These are phyloP conservation scores for Raphanus raphanistrum DNA, from an alignment of 345 rosid species.

Conservation along the genomic window DNA sequence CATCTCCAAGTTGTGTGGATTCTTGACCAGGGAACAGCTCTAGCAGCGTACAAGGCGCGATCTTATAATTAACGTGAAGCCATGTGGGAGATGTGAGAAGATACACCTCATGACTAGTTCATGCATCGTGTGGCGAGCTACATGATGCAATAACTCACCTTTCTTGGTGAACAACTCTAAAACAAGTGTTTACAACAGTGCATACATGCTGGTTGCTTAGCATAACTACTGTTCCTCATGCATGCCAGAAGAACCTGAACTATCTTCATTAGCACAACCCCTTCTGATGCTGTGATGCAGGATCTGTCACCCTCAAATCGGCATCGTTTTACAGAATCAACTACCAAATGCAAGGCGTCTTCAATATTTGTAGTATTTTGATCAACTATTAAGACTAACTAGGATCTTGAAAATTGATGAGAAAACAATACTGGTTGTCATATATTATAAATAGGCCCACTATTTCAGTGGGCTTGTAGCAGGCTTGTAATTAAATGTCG, in stretches of 20 bases:
- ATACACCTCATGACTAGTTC: constrained; percentile 51
- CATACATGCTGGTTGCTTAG: constrained; percentile 95
- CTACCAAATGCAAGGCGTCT: constrained; percentile 90
- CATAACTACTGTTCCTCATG: constrained; percentile 76
- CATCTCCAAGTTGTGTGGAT: constrained; percentile 43
- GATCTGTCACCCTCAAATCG: constrained; percentile 95
- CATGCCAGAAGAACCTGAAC: constrained; percentile 93
- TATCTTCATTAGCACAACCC: constrained; percentile 94
- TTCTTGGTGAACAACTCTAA: constrained; percentile 95
- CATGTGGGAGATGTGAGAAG: constrained; percentile 41
- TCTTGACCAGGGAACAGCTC: constrained; percentile 86
- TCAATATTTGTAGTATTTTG: constrained; percentile 74
- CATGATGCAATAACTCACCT: constrained; percentile 72
- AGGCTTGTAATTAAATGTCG: not conserved
- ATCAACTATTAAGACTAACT: constrained; percentile 62
- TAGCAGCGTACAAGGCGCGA: constrained; percentile 68
- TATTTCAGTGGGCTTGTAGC: constrained; percentile 17
- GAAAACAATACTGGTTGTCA: constrained; percentile 85
- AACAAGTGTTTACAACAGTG: constrained; percentile 92
- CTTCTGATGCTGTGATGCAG: constrained; percentile 94
- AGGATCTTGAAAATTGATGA: constrained; percentile 88
- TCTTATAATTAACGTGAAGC: constrained; percentile 79
- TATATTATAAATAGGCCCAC: not conserved
- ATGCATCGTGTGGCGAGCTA: constrained; percentile 92
- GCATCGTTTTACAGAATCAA: constrained; percentile 95